Evolutionary conservation across 768 basidiomycete genomes (phyloP).

Genomic region (Dictyophora rubrovolvata): DNA sequence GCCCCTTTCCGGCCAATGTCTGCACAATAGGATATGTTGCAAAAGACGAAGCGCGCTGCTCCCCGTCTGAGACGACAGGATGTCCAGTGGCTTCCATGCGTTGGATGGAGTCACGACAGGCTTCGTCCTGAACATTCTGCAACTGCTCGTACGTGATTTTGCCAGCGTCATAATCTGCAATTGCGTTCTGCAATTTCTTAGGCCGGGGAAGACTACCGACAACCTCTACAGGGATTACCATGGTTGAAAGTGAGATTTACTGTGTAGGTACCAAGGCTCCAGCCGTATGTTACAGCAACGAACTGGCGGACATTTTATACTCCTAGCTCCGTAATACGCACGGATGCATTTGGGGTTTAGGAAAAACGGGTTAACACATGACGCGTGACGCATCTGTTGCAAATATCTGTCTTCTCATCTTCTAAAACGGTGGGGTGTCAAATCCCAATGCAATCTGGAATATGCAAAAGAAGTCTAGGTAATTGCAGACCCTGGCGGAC

Average conservation of each 20-base stretch:
- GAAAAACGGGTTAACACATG: too few species aligned
- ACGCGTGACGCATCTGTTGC: too few species aligned
- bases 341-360: too few species aligned
- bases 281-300: too few species aligned
- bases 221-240: conserved; percentile 1
- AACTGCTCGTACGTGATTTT: neutral
- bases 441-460: too few species aligned
- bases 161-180: conserved; percentile 4
- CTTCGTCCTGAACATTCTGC: neutral
- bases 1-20: neutral
- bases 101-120: neutral
- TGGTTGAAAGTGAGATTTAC: neutral
- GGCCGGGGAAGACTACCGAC: conserved; percentile 3
- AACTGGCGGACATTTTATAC: too few species aligned
- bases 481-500: too few species aligned
- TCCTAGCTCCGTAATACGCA: too few species aligned
- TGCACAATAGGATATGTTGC: conserved; percentile 2
- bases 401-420: too few species aligned
- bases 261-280: neutral
- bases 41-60: conserved; percentile 3
- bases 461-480: too few species aligned
- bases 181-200: neutral
- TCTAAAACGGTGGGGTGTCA: too few species aligned
- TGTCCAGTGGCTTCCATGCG: conserved; percentile 3
- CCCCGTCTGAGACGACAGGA: neutral